phyloP scores from a whole-genome alignment of 345 rosid species.

The Murraya paniculata region DNA sequence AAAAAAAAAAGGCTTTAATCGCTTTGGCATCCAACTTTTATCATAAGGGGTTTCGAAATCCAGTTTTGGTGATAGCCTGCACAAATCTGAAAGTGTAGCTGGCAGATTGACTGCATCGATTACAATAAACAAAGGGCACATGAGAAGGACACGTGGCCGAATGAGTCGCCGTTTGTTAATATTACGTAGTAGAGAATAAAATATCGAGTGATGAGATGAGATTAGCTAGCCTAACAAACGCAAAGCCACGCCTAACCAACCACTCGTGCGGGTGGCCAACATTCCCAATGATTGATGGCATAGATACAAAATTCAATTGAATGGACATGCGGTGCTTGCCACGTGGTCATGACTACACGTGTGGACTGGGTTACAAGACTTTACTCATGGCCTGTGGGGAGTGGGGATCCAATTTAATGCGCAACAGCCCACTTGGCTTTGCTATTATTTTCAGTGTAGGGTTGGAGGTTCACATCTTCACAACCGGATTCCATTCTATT shows the following conservation, averaged over 20 bases:
- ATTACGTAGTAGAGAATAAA: background rate
- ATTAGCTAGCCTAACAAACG: background rate
- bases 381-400: no score
- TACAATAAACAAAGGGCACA: background rate
- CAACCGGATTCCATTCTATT: conserved; percentile 15
- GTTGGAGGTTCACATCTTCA: background rate
- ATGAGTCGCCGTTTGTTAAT: background rate
- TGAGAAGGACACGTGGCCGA: background rate
- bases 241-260: conserved; percentile 7
- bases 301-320: no score
- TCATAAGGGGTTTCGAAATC: background rate
- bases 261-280: conserved; percentile 37
- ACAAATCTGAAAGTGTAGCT: background rate
- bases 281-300: conserved; percentile 28
- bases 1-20: no score
- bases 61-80: background rate
- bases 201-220: background rate
- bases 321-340: background rate
- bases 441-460: background rate
- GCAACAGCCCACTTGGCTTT: no score
- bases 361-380: conserved; percentile 3
- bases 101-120: background rate
- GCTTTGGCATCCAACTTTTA: no score
- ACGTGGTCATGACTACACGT: conserved; percentile 15
- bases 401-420: no score